Conservation (phyloP, 2,329 filamentous ascomycete species). For the Colletotrichum falcatum region DNA sequence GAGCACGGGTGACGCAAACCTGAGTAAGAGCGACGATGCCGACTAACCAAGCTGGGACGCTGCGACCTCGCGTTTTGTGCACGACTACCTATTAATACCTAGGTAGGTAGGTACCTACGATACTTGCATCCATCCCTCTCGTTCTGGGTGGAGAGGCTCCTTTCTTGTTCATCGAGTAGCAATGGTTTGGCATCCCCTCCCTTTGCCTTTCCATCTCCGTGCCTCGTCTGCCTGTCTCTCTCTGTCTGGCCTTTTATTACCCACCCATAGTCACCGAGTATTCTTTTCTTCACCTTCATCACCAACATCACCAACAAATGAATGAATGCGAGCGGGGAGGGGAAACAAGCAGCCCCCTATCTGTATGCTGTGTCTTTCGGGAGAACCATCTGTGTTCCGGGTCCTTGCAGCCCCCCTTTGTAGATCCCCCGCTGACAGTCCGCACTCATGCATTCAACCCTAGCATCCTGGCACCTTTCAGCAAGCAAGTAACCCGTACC, state of each 20-base stretch:
- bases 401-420: conserved; percentile 38
- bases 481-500: background rate
- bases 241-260: background rate
- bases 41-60: no score
- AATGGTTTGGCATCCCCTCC: background rate
- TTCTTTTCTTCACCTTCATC: background rate
- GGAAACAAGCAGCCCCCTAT: background rate
- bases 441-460: background rate
- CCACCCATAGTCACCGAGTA: no score
- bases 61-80: no score
- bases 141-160: background rate
- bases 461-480: background rate
- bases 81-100: no score
- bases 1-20: no score
- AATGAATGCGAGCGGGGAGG: no score
- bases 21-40: no score
- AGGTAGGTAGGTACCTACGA: no score
- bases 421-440: conserved; percentile 33
- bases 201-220: no score
- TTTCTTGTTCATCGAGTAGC: background rate
- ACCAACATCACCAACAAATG: background rate
- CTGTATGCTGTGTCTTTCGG: conserved; percentile 14
- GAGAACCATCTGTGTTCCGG: conserved; percentile 28
- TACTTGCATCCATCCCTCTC: no score
- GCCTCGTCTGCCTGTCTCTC: background rate